Evolutionary conservation across 768 basidiomycete genomes (phyloP).

Genomic region (Exidia glandulosa): DNA sequence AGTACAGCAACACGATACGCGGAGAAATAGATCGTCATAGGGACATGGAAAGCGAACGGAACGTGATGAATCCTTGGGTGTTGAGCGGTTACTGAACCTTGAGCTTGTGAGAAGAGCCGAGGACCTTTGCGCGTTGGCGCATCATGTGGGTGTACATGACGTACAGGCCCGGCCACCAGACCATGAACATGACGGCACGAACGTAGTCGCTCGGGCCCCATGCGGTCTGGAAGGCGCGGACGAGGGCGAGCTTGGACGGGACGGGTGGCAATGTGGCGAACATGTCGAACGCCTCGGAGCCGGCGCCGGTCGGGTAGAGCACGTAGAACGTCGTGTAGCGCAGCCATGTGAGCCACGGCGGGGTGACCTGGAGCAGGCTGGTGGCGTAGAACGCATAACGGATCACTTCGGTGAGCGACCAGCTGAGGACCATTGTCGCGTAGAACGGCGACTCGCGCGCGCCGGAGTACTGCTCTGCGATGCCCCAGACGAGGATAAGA

Average conservation of each 20-base stretch:
- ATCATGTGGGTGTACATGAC: conserved; percentile 53
- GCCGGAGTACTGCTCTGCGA: conserved; percentile 59
- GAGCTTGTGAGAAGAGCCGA: conserved; percentile 20
- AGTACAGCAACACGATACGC: too few relatives aligned
- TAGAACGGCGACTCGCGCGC: conserved; percentile 63
- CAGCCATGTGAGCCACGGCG: conserved; percentile 42
- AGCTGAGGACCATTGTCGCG: conserved; percentile 84
- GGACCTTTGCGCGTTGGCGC: conserved; percentile 41
- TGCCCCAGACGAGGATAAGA: conserved; percentile 77
- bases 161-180: conserved; percentile 86
- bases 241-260: conserved; percentile 30
- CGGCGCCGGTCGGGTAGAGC: conserved; percentile 88
- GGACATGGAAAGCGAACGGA: too few relatives aligned
- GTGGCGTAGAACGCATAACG: conserved; percentile 84
- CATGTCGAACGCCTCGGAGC: conserved; percentile 79
- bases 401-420: conserved; percentile 85
- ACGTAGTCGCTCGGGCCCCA: conserved; percentile 51
- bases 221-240: conserved; percentile 22
- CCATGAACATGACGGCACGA: conserved; percentile 49
- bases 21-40: too few relatives aligned
- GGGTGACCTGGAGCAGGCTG: conserved; percentile 45
- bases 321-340: conserved; percentile 92
- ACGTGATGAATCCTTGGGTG: too few relatives aligned
- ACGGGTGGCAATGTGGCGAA: conserved; percentile 60
- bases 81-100: neutral